Conservation (phyloP, 1,284 basidiomycete species). For the Sanguinoderma infundibulare region DNA sequence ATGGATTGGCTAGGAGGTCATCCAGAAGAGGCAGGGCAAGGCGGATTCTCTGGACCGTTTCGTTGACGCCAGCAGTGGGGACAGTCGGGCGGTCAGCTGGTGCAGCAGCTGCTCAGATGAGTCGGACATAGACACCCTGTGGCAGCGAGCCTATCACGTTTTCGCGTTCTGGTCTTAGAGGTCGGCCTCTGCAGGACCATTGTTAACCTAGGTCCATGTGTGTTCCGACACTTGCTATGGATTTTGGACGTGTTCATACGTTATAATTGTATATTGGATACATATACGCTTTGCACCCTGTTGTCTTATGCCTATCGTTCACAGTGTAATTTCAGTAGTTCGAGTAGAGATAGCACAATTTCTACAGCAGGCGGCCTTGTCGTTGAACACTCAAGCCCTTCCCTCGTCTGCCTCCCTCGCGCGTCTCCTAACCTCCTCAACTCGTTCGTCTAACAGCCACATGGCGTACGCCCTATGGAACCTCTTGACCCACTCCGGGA, state of each 20-base stretch:
- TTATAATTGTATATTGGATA: not conserved
- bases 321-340: not conserved
- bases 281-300: not conserved
- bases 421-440: conserved; percentile 7
- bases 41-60: not conserved
- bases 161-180: not conserved
- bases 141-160: not conserved
- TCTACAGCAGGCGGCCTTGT: too few relatives aligned
- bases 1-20: not conserved
- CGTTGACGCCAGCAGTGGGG: not conserved
- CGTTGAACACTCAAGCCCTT: not conserved
- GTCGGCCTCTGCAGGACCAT: too few relatives aligned
- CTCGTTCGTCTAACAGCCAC: conserved; percentile 21
- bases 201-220: not conserved
- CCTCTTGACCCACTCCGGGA: conserved; percentile 21
- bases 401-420: not conserved
- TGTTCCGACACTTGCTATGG: not conserved
- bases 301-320: not conserved
- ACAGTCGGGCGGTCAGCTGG: not conserved
- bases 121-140: not conserved
- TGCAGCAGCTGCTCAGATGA: not conserved
- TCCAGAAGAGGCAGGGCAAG: not conserved
- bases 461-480: conserved; percentile 19
- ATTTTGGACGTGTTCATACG: not conserved
- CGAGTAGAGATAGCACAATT: too few relatives aligned